Percentiles rank a stretch among this genome's conserved stretches.
Conservation (phyloP, 202 grass and related monocot species). For the Alloteropsis angusta region DNA sequence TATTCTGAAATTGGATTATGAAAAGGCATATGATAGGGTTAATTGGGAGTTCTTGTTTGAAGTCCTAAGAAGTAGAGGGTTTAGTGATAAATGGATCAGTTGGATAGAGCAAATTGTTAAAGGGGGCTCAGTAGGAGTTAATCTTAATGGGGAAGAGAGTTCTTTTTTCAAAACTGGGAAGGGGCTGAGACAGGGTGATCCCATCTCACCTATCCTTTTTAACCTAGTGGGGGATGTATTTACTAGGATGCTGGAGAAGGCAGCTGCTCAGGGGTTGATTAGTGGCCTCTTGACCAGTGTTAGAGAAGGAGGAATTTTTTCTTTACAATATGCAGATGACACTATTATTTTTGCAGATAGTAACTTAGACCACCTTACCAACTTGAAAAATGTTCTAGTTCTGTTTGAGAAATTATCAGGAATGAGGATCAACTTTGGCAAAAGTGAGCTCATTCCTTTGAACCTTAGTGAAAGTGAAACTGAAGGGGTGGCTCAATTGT, state of each 20-base stretch:
- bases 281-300: fast-evolving
- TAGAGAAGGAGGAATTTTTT: not conserved
- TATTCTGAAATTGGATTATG: not conserved
- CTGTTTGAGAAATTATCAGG: no score
- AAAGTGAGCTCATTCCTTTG: no score
- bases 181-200: not conserved
- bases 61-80: no score
- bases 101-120: not conserved
- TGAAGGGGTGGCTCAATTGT: no score
- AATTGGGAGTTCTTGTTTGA: not conserved
- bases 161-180: not conserved
- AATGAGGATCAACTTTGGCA: no score
- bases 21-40: not conserved
- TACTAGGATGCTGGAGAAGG: not conserved
- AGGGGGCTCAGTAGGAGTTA: not conserved
- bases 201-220: not conserved
- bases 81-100: not conserved
- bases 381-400: no score
- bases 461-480: no score
- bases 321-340: no score
- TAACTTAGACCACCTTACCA: no score
- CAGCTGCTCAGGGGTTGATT: not conserved
- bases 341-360: no score
- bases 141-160: not conserved
- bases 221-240: not conserved